Evolutionary conservation across 306 rosid genomes (phyloP).

Genomic region (Cicer yamashitae): DNA sequence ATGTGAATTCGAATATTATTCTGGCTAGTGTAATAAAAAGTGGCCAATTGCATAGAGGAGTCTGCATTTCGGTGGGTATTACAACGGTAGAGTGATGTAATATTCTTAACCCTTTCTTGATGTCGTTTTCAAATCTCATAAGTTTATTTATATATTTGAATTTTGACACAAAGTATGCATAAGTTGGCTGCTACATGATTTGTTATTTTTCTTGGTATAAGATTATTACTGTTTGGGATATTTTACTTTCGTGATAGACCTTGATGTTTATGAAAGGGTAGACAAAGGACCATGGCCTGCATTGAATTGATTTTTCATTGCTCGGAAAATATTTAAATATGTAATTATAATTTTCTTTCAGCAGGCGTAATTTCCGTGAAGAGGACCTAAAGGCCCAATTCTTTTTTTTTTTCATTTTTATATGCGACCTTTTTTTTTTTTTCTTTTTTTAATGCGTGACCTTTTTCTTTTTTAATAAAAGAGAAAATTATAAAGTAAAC

Average conservation of each 20-base stretch:
- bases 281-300: slow-evolving; percentile 27
- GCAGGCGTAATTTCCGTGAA: neutral
- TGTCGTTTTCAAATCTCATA: too few relatives aligned
- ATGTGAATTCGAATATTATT: too few relatives aligned
- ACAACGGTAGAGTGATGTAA: neutral
- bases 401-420: too few relatives aligned
- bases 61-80: neutral
- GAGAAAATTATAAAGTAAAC: too few relatives aligned
- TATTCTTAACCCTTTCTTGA: neutral
- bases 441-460: neutral
- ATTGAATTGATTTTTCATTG: slow-evolving; percentile 22
- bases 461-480: neutral
- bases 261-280: slow-evolving; percentile 34
- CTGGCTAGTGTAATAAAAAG: too few relatives aligned
- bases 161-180: neutral
- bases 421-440: too few relatives aligned
- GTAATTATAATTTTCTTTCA: neutral
- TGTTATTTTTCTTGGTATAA: slow-evolving; percentile 1
- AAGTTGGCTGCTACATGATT: slow-evolving; percentile 9
- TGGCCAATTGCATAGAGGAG: too few relatives aligned
- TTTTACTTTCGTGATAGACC: slow-evolving; percentile 1
- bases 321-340: neutral
- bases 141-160: too few relatives aligned
- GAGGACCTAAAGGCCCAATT: neutral
- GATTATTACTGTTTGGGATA: neutral